Base-by-base conservation (phyloP, 192 early-diverging fungal genomes). In the Chytriomyces confervae region DNA sequence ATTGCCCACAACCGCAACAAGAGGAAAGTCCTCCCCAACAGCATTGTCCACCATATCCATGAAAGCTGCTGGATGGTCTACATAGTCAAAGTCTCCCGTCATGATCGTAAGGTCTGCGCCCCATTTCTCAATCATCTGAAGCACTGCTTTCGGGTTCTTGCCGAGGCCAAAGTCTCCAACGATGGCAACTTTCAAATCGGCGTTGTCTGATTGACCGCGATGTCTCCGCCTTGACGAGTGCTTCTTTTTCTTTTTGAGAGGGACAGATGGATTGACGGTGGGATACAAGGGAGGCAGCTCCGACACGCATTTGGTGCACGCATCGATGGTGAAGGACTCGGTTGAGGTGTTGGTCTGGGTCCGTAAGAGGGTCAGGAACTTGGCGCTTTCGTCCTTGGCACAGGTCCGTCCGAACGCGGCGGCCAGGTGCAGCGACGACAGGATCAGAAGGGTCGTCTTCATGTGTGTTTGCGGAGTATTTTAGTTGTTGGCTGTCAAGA, bases 11-110 rank as follows among this genome's bases (percentile, higher is more conserved):
- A 61, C 72, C 11, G 64, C 67, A 63, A 85, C 47, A 16, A 83
- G 69, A 16, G 80, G 79, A 68, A 84, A 73, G 49, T 75, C 49
- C 46, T 65, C 45, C 0, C 78, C 81, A 10, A 85, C 29, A 3
- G 43, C 51, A 13, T 45, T 27, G 20, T 76, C 69, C 20, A 79
- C 62, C 63, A 77, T 49, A 13, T 75, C 60, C 50, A 83, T 72
- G 60, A 79, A 85, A 3, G 69, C 63, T 16, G 3, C 69, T 18
- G 84, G 84, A 48, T 76, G 48, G 62, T 83, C 82, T 11, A 65
- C 61, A 74, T 85, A 85, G 78, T 85, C 84, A 63, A 75, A 80
- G 67, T 83, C 82, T n/a, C 78, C 79, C 27, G 70, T 24, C 63
- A 53, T 57, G 3, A 72, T 18, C 24, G 50, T 53, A 48, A 72